A percentile compares a stretch with the other conserved stretches of the same genome.
These are phyloP conservation scores for Pseudocercospora eumusae DNA, from an alignment of 2,329 filamentous ascomycete species.

Conservation along the genomic window DNA sequence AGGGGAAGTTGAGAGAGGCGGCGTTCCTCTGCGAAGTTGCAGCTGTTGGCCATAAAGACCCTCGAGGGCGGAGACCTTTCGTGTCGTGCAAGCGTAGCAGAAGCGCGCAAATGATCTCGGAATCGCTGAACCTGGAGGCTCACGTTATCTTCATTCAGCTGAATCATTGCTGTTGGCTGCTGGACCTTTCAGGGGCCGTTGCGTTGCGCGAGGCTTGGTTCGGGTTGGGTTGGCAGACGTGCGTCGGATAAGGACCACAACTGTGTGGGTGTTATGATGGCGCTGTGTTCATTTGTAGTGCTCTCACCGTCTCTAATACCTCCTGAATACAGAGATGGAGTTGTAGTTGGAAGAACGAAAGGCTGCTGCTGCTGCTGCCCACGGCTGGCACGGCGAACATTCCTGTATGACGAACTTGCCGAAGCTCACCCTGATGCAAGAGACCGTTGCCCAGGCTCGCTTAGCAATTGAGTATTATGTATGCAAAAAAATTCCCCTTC, in stretches of 20 bases:
- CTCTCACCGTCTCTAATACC: too few species aligned
- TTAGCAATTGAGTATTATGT: neutral
- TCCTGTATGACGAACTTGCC: neutral
- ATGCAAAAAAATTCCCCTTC: neutral
- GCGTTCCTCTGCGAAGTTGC: too few species aligned
- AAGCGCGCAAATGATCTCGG: too few species aligned
- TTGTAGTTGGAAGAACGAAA: neutral
- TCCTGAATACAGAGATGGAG: neutral
- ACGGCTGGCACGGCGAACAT: neutral
- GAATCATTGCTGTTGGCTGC: neutral
- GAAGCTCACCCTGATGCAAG: neutral
- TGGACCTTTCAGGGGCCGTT: neutral
- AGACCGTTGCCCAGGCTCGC: neutral
- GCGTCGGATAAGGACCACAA: neutral
- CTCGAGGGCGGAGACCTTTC: too few species aligned
- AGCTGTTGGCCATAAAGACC: neutral
- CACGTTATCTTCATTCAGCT: neutral
- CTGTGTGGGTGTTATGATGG: neutral
- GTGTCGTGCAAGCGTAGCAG: too few species aligned
- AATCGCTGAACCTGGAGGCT: too few species aligned
- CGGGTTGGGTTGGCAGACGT: neutral
- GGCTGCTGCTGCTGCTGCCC: neutral
- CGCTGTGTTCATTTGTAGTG: too few species aligned
- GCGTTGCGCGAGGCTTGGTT: neutral
- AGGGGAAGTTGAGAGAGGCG: neutral